Conservation (phyloP, 345 rosid genomes). For the Bruguiera gymnorhiza region DNA sequence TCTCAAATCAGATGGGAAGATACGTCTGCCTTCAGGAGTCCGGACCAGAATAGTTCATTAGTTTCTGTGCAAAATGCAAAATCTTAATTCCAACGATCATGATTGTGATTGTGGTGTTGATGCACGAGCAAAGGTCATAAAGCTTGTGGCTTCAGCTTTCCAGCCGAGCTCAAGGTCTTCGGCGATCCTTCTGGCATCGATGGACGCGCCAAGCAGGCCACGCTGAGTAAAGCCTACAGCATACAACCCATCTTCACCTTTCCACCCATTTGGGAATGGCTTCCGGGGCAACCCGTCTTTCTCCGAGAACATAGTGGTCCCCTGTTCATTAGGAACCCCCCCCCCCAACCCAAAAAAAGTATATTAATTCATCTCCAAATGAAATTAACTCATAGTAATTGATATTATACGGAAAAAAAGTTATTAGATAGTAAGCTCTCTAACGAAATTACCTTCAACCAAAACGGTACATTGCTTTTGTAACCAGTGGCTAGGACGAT, state of each 20-base stretch:
- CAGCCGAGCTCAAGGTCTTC: conserved; percentile 49
- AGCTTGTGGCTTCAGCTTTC: conserved; percentile 29
- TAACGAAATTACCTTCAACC: conserved; percentile 62
- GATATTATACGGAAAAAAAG: no score
- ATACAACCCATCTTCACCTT: conserved; percentile 69
- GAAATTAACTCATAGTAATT: background rate
- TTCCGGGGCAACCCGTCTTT: conserved; percentile 60
- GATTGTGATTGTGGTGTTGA: background rate
- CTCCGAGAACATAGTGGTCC: conserved; percentile 49
- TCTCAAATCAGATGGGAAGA: background rate
- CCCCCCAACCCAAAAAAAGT: background rate
- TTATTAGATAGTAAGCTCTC: background rate
- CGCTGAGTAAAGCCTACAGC: conserved; percentile 77
- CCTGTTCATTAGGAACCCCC: background rate
- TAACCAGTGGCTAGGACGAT: conserved; percentile 86
- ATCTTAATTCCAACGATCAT: background rate
- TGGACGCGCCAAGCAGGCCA: conserved; percentile 75
- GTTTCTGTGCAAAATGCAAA: background rate
- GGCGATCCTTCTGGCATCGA: conserved; percentile 62
- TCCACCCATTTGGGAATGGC: conserved; percentile 76
- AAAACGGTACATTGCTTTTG: conserved; percentile 72
- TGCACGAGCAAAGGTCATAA: conserved; percentile 10
- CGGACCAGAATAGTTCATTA: background rate
- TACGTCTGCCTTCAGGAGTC: background rate
- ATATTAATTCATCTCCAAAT: background rate